phyloP scores from a whole-genome alignment of 1,284 basidiomycete genomes.

The Boletus austroedulis region DNA sequence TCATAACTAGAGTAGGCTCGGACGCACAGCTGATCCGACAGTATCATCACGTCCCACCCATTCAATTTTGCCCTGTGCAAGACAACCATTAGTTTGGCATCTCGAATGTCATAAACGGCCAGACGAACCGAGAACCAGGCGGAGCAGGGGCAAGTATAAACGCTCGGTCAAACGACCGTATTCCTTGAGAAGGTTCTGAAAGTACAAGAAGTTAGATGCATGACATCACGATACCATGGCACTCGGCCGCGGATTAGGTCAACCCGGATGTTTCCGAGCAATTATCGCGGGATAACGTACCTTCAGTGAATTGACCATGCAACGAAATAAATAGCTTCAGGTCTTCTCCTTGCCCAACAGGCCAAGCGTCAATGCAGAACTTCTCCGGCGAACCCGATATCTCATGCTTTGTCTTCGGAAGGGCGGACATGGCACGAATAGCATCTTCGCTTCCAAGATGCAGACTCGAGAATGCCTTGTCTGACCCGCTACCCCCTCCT shows the following conservation, averaged over 20 bases:
- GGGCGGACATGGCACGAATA: slow-evolving; percentile 55
- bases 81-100: background rate
- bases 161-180: slow-evolving; percentile 91
- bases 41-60: slow-evolving; percentile 88
- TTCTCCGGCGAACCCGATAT: slow-evolving; percentile 70
- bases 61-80: slow-evolving; percentile 64
- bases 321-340: slow-evolving; percentile 77
- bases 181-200: slow-evolving; percentile 56
- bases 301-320: slow-evolving; percentile 90
- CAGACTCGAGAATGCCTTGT: slow-evolving; percentile 66
- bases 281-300: slow-evolving; percentile 46
- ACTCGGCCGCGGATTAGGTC: slow-evolving; percentile 1
- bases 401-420: slow-evolving; percentile 83
- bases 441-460: slow-evolving; percentile 73
- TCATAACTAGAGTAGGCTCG: slow-evolving; percentile 80
- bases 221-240: slow-evolving; percentile 16
- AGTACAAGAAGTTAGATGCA: slow-evolving; percentile 14
- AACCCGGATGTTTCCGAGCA: slow-evolving; percentile 20
- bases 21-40: slow-evolving; percentile 86
- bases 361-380: slow-evolving; percentile 90
- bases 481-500: slow-evolving; percentile 46
- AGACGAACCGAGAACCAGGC: slow-evolving; percentile 75
- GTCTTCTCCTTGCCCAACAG: slow-evolving; percentile 59
- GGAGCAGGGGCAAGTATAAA: slow-evolving; percentile 84
- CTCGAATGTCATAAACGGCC: background rate